A percentile compares a stretch with the other conserved stretches of the same genome.
These are phyloP conservation scores for Panus rudis DNA, from an alignment of 768 basidiomycete genomes.

Conservation along the genomic window DNA sequence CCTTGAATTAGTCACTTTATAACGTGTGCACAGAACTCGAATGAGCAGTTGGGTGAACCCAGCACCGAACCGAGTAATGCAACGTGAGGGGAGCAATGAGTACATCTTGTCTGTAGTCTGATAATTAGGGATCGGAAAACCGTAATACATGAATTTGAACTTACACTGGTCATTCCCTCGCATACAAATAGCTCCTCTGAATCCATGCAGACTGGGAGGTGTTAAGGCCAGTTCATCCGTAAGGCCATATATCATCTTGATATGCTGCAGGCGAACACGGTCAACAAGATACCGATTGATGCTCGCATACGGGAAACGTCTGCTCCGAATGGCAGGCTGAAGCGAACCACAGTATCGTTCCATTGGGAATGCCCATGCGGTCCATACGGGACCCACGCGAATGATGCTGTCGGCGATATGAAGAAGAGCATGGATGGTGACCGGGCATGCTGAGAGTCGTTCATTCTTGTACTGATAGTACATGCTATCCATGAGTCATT, in stretches of 20 bases:
- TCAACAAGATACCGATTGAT: constrained; percentile 11
- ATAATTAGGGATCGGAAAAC: not conserved
- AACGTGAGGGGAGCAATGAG: not conserved
- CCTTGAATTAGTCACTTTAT: constrained; percentile 3
- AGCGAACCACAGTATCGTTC: constrained; percentile 21
- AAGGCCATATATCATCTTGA: constrained; percentile 11
- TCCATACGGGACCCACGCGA: constrained; percentile 17
- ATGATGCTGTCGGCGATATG: constrained; percentile 24
- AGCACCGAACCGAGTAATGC: not conserved
- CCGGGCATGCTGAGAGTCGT: constrained; percentile 21
- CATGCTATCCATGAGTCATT: too few species aligned
- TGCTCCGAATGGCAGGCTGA: constrained; percentile 15
- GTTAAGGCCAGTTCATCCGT: constrained; percentile 1
- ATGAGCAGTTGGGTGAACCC: not conserved
- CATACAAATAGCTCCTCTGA: not conserved
- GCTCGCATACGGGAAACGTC: constrained; percentile 14
- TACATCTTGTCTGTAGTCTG: not conserved
- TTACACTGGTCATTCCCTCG: too few species aligned
- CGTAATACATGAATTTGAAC: constrained; percentile 5
- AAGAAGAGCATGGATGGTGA: constrained; percentile 27
- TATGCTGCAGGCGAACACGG: constrained; percentile 6
- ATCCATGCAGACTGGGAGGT: not conserved
- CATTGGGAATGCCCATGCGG: constrained; percentile 25
- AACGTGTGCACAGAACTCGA: constrained; percentile 1
- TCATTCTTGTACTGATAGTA: constrained; percentile 23